A percentile compares a stretch with the other conserved stretches of the same genome.
Evolutionary conservation across 1,284 basidiomycete genomes (phyloP).

Genomic region (Pisolithus thermaeus): DNA sequence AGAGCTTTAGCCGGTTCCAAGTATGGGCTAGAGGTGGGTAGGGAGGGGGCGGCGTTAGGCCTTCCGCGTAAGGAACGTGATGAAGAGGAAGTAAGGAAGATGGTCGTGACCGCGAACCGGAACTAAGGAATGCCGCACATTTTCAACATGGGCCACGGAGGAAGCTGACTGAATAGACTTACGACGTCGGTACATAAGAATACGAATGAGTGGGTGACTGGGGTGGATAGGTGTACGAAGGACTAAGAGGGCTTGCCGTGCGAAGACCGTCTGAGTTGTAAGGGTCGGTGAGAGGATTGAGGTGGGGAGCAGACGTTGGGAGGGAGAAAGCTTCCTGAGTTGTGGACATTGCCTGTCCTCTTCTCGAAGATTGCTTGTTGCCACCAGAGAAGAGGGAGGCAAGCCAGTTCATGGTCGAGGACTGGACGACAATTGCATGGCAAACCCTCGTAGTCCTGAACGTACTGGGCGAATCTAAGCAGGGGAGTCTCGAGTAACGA

Average conservation of each 20-base stretch:
- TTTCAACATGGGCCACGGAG: constrained; percentile 3
- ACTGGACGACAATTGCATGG: constrained; percentile 2
- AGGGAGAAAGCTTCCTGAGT: constrained; percentile 78
- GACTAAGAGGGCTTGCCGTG: constrained; percentile 42
- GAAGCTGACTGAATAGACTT: constrained; percentile 24
- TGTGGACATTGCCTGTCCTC: constrained; percentile 58
- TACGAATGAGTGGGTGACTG: constrained; percentile 46
- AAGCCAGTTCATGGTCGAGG: constrained; percentile 61
- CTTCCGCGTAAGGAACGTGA: constrained; percentile 39
- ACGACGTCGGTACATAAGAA: constrained; percentile 57
- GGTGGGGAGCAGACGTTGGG: constrained; percentile 61
- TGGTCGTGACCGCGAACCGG: constrained; percentile 48
- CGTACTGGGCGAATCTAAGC: neutral
- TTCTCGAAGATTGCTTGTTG: too few relatives aligned
- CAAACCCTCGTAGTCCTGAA: constrained; percentile 2
- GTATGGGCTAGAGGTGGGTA: constrained; percentile 76
- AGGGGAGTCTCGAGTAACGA: neutral
- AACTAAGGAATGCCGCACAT: constrained; percentile 25
- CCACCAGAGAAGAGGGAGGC: constrained; percentile 55
- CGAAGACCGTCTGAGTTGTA: constrained; percentile 50
- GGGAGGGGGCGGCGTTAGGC: constrained; percentile 33
- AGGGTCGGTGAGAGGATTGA: constrained; percentile 47
- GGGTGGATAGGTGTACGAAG: constrained; percentile 71
- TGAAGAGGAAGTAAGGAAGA: constrained; percentile 65
- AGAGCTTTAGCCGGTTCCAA: constrained; percentile 73